These are phyloP conservation scores for Typha latifolia DNA, from an alignment of 176 grass and related monocot genomes.

Conservation along the genomic window DNA sequence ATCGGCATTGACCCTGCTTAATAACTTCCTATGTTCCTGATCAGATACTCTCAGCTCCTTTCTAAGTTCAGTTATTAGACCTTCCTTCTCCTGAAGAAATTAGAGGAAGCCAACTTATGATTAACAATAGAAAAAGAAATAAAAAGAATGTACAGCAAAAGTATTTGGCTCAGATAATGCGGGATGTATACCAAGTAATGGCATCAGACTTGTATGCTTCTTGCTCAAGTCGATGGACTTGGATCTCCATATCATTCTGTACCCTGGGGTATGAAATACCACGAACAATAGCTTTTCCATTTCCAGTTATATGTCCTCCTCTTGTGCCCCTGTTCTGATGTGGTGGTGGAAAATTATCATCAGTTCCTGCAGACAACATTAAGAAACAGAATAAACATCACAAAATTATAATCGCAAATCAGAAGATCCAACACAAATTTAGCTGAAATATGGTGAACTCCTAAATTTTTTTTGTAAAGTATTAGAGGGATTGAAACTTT, in stretches of 20 bases:
- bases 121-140: slow-evolving; percentile 1
- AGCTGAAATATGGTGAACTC: too few relatives aligned
- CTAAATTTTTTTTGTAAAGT: too few relatives aligned
- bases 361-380: slow-evolving; percentile 46
- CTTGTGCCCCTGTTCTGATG: slow-evolving; percentile 42
- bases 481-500: too few relatives aligned
- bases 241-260: slow-evolving; percentile 60
- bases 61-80: slow-evolving; percentile 88
- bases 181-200: slow-evolving; percentile 66
- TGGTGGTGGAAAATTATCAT: slow-evolving; percentile 62
- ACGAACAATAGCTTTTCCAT: slow-evolving; percentile 43
- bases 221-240: slow-evolving; percentile 81
- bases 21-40: slow-evolving; percentile 87
- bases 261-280: slow-evolving; percentile 36
- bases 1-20: slow-evolving; percentile 80
- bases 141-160: slow-evolving; percentile 1
- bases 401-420: slow-evolving; percentile 3
- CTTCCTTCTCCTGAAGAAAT: slow-evolving; percentile 86
- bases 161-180: not conserved
- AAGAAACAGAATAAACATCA: slow-evolving; percentile 15
- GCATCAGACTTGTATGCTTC: slow-evolving; percentile 96
- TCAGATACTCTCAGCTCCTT: slow-evolving; percentile 92
- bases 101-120: not conserved
- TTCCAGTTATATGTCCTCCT: slow-evolving; percentile 39
- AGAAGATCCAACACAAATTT: not conserved